A percentile compares a stretch with the other conserved stretches of the same genome.
phyloP scores from a whole-genome alignment of 1,284 basidiomycete species.

The Microbotryomycetes sp. region DNA sequence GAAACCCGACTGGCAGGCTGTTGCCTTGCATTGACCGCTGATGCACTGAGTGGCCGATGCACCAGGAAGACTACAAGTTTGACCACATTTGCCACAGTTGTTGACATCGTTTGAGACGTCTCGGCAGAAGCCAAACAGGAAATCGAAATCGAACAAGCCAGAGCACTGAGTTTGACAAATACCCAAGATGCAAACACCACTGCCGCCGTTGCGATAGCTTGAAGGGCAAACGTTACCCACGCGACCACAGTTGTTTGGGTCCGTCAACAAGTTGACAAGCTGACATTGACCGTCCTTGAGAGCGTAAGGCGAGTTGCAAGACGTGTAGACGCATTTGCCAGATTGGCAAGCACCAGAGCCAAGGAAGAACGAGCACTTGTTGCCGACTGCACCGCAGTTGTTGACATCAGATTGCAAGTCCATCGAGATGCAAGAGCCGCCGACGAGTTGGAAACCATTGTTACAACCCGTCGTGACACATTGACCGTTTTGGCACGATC shows the following conservation, averaged over 20 bases:
- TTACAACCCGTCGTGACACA: conserved; percentile 6
- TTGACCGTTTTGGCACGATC: conserved; percentile 1
- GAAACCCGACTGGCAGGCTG: conserved; percentile 15
- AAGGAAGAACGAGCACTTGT: conserved; percentile 6
- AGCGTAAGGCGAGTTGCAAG: conserved; percentile 5
- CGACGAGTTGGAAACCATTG: conserved; percentile 5
- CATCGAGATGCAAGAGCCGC: conserved; percentile 1
- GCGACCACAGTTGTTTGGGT: conserved; percentile 10
- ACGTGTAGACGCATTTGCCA: not conserved
- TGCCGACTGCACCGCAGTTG: conserved; percentile 6
- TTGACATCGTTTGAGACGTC: conserved; percentile 16
- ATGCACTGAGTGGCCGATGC: conserved; percentile 7
- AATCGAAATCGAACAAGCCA: conserved; percentile 21
- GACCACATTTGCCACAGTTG: conserved; percentile 24
- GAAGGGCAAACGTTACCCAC: conserved; percentile 15
- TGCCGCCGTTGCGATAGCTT: conserved; percentile 19
- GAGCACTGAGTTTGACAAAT: conserved; percentile 17
- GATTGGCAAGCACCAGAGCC: not conserved
- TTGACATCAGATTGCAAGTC: conserved; percentile 3
- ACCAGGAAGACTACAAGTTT: conserved; percentile 11
- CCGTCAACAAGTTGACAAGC: not conserved
- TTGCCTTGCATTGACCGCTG: conserved; percentile 12
- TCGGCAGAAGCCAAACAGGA: conserved; percentile 13
- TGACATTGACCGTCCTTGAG: conserved; percentile 3
- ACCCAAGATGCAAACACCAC: conserved; percentile 12